Evolutionary conservation across 2,329 filamentous ascomycete genomes (phyloP).

Genomic region (Apiospora saccharicola): DNA sequence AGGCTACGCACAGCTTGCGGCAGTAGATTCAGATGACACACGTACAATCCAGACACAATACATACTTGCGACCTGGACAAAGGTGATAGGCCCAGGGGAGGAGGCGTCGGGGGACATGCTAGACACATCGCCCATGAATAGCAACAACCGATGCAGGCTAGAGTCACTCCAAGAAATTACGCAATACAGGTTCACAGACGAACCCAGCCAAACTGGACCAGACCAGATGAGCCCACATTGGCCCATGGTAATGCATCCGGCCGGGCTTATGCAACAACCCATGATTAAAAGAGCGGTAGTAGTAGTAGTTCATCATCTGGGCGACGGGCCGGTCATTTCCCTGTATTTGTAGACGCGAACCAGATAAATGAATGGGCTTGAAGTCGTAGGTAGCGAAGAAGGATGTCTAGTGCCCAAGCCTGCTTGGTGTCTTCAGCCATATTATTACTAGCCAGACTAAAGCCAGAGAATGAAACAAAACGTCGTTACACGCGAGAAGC

Average conservation of each 20-base stretch:
- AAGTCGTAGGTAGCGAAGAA: neutral
- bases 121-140: neutral
- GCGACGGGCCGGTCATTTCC: neutral
- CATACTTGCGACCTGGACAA: slow-evolving; percentile 1
- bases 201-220: neutral
- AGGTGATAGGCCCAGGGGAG: neutral
- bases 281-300: neutral
- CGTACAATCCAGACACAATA: slow-evolving; percentile 9
- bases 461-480: slow-evolving; percentile 20
- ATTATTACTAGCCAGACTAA: neutral
- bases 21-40: slow-evolving; percentile 11
- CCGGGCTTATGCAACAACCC: neutral
- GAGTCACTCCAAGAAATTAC: slow-evolving; percentile 11
- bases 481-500: slow-evolving; percentile 19
- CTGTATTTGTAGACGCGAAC: neutral
- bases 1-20: slow-evolving; percentile 20
- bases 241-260: neutral
- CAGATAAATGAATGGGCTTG: neutral
- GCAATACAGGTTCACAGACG: slow-evolving; percentile 5
- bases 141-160: neutral
- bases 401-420: neutral
- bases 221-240: neutral
- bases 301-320: neutral
- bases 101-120: neutral
- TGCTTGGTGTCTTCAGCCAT: neutral